phyloP scores from a whole-genome alignment of 192 early-diverging fungal genomes.

The Backusella tuberculispora region DNA sequence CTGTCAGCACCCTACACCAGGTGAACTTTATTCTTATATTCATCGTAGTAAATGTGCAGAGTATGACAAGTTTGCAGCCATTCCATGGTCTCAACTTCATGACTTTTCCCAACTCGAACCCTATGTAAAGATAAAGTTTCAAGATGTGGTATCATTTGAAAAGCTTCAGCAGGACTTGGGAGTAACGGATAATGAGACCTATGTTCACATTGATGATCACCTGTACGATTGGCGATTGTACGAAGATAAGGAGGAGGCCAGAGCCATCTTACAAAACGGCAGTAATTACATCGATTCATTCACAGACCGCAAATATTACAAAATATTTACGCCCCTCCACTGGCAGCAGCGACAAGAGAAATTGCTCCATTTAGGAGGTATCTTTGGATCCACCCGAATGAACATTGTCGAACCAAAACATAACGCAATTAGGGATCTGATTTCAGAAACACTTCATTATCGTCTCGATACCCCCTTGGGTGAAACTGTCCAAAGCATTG shows the following conservation, averaged over 20 bases:
- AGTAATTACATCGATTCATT: constrained; percentile 30
- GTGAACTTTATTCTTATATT: constrained; percentile 31
- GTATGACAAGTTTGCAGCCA: constrained; percentile 30
- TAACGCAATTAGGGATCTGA: constrained; percentile 36
- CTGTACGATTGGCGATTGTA: constrained; percentile 56
- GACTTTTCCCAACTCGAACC: constrained; percentile 25
- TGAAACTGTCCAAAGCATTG: constrained; percentile 48
- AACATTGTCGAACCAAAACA: constrained; percentile 40
- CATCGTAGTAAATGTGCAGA: constrained; percentile 34
- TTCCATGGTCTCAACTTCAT: constrained; percentile 33
- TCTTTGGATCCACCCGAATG: constrained; percentile 51
- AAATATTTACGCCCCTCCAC: constrained; percentile 29
- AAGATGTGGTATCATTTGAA: constrained; percentile 11
- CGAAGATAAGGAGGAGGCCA: constrained; percentile 45
- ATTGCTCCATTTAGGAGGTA: constrained; percentile 52
- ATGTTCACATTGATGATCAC: constrained; percentile 41
- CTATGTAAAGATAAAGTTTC: constrained; percentile 24
- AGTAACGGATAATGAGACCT: constrained; percentile 40
- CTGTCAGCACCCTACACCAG: constrained; percentile 16
- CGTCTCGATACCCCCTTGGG: constrained; percentile 45
- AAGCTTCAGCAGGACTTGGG: constrained; percentile 15
- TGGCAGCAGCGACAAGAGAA: constrained; percentile 35
- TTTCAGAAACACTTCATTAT: constrained; percentile 46
- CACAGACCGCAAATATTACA: constrained; percentile 24
- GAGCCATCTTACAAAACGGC: constrained; percentile 2